phyloP scores from a whole-genome alignment of 805 yeast genomes.

The Wickerhamiella cacticola region DNA sequence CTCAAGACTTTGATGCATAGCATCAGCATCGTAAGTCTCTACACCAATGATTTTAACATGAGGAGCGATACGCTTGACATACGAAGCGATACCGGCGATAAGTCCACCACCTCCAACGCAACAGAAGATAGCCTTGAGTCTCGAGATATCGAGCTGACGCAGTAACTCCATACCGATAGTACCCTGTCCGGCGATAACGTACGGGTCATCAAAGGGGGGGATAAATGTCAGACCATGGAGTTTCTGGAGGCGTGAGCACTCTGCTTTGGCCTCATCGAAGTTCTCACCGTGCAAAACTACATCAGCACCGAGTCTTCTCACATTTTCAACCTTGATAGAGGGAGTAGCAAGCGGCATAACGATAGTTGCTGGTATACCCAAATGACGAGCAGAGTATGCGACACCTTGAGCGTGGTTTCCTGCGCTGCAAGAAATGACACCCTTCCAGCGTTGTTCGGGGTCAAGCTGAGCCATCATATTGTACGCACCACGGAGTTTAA shows the following conservation, averaged over 20 bases:
- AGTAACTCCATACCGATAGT: conserved; percentile 89
- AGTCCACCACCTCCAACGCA: conserved; percentile 98
- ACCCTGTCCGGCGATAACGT: conserved; percentile 97
- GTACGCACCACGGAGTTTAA: conserved; percentile 94
- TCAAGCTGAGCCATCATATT: conserved; percentile 84
- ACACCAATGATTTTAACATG: conserved; percentile 92
- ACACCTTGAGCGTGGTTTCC: conserved; percentile 99
- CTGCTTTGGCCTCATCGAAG: conserved; percentile 88
- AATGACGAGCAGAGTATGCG: conserved; percentile 74
- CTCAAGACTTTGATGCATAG: conserved; percentile 62
- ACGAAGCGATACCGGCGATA: conserved; percentile 80
- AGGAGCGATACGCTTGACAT: conserved; percentile 92
- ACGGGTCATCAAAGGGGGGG: conserved; percentile 98
- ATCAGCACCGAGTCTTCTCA: conserved; percentile 82
- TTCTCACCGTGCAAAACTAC: conserved; percentile 90
- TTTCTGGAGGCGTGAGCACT: conserved; percentile 60
- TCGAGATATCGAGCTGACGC: conserved; percentile 69
- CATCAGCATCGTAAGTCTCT: conserved; percentile 92
- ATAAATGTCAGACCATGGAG: conserved; percentile 72
- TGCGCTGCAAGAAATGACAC: conserved; percentile 96
- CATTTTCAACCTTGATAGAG: conserved; percentile 83
- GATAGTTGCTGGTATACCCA: conserved; percentile 86
- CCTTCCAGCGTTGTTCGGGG: conserved; percentile 48
- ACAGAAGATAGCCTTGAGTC: conserved; percentile 74
- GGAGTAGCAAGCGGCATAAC: conserved; percentile 99